Evolutionary conservation across 78 protist species (phyloP).

Genomic region (Cavenderia fasciculata): DNA sequence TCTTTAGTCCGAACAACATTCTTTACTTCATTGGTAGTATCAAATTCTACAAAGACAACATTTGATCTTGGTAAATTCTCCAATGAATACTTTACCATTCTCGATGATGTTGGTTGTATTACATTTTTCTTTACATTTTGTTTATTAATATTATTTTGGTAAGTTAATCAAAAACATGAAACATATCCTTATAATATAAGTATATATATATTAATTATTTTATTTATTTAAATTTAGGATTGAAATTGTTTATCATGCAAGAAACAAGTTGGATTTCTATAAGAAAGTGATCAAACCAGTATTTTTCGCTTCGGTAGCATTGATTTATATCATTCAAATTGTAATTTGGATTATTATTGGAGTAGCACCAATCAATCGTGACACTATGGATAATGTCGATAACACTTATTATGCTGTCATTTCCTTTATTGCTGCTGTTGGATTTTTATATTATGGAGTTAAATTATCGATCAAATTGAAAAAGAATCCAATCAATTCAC

Average conservation of each 20-base stretch:
- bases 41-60: background rate
- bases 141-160: conserved; percentile 69
- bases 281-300: conserved; percentile 21
- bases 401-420: conserved; percentile 32
- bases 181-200: background rate
- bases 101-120: conserved; percentile 59
- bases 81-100: conserved; percentile 1
- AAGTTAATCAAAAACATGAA: background rate
- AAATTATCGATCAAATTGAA: conserved; percentile 27
- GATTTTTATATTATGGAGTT: conserved; percentile 43
- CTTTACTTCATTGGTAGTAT: conserved; percentile 28
- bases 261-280: conserved; percentile 21
- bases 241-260: conserved; percentile 65
- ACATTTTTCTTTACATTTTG: conserved; percentile 48
- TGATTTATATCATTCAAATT: conserved; percentile 31
- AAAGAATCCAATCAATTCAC: conserved; percentile 38
- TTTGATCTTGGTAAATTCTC: conserved; percentile 58
- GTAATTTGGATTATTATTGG: conserved; percentile 34
- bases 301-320: background rate
- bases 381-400: conserved; percentile 31
- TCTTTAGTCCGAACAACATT: conserved; percentile 7
- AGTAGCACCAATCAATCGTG: background rate
- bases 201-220: background rate
- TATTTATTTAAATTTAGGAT: conserved; percentile 2
- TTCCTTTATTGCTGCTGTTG: conserved; percentile 17